phyloP scores from a whole-genome alignment of 148 eudicot genomes.

The Chenopodium berlandieri region DNA sequence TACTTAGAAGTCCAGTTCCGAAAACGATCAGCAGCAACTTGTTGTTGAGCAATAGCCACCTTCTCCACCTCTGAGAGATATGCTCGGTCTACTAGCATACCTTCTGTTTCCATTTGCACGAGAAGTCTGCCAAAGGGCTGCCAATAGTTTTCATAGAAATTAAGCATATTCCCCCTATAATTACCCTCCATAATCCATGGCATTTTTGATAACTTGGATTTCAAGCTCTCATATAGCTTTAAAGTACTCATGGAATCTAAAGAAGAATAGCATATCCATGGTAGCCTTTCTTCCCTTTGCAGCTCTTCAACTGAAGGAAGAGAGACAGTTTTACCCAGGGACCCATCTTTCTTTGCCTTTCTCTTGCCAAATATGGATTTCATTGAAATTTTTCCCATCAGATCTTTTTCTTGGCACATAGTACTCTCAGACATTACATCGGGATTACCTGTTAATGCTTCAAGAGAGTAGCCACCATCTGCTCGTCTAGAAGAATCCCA shows the following conservation, averaged over 20 bases:
- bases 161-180: conserved; percentile 56
- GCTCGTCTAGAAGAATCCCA: conserved; percentile 87
- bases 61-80: conserved; percentile 85
- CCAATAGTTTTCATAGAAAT: conserved; percentile 74
- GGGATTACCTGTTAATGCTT: conserved; percentile 76
- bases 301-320: conserved; percentile 83
- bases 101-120: conserved; percentile 89
- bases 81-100: conserved; percentile 83
- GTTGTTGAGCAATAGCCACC: conserved; percentile 83
- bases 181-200: conserved; percentile 61
- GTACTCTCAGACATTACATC: conserved; percentile 47
- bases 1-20: conserved; percentile 89
- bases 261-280: conserved; percentile 91
- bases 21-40: conserved; percentile 73
- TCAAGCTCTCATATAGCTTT: conserved; percentile 78
- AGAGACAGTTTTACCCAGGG: conserved; percentile 66
- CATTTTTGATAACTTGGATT: conserved; percentile 50
- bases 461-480: conserved; percentile 91
- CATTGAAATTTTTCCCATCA: conserved; percentile 85
- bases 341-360: conserved; percentile 79
- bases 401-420: conserved; percentile 35
- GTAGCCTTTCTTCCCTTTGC: conserved; percentile 61
- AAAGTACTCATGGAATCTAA: conserved; percentile 89
- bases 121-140: conserved; percentile 93
- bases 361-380: conserved; percentile 83